Evolutionary conservation across 192 early-diverging fungal species (phyloP), one percentile per base, ranked within the genome.

Genomic region (Coemansia sp.): DNA sequence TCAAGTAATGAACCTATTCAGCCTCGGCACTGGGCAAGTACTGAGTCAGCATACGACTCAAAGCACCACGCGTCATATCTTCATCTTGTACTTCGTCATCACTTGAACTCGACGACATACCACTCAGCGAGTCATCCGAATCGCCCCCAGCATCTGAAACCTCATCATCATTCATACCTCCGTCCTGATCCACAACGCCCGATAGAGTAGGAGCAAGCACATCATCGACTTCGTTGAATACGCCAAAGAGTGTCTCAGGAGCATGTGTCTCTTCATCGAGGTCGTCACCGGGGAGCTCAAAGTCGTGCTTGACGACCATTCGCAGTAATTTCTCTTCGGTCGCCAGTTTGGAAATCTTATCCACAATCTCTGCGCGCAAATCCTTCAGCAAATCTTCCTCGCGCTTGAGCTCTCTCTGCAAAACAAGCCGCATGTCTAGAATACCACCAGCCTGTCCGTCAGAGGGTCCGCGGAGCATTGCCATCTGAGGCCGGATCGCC

Each of bases 61-160:
- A 44, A 8, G 80, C 75, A 5, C 75, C 80, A 17, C 80, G 71
- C 9, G 75, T 66, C 4, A 82, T 21, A 23, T 82, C 80, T 4
- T 82, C 80, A 67, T 76, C 75, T 68, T 76, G 80, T 17, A 74
- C 72, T 28, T 82, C 80, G 26, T 82, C 80, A 1, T 74, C 75
- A 58, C 80, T 77, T 4, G 77, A 66, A 53, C 75, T 74, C 0
- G 78, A 80, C 9, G 79, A 82, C 74, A 82, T 82, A 0, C 79
- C 79, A 28, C 79, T 82, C 8, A 82, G 52, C 64, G 75, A 77
- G 32, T 62, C 71, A 37, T 65, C 71, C 21, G 67, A 69, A 26
- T 73, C 76, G 50, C 63, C 69, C 8, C 30, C 43, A 2, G n/a
- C 55, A 58, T 6, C 55, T 28, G 60, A 62, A 2, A 19, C 69